Percentiles rank a stretch among this genome's conserved stretches.
Conservation (phyloP, 179 eudicot species). For the Silene coronaria region DNA sequence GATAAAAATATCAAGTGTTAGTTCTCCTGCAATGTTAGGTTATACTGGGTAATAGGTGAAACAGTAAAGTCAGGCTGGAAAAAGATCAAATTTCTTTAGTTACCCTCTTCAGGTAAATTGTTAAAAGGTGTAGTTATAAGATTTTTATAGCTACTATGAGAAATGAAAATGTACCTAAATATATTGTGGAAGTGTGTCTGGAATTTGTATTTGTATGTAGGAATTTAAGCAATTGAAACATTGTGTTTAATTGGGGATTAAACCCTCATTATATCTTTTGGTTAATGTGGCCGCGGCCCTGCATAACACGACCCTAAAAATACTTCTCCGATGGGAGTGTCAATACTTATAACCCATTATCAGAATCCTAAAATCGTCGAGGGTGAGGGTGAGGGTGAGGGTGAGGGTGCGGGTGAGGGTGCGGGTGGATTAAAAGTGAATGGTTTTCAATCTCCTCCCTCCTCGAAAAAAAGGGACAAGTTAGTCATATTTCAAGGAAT, state of each 20-base stretch:
- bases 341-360: no score
- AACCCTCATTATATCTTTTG: not conserved
- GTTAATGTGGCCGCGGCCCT: not conserved
- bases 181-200: not conserved
- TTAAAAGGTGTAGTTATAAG: not conserved
- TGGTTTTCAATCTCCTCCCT: no score
- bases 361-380: no score
- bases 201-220: not conserved
- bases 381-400: no score
- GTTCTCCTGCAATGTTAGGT: not conserved
- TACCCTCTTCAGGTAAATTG: not conserved
- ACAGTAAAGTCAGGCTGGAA: not conserved
- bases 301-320: no score
- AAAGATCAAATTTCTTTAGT: not conserved
- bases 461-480: no score
- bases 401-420: no score
- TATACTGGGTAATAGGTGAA: not conserved
- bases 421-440: no score
- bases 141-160: not conserved
- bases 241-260: not conserved
- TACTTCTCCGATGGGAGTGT: no score
- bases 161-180: not conserved
- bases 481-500: no score
- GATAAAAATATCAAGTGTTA: no score
- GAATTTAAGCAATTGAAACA: not conserved